Conservation (phyloP, 1,284 basidiomycete species). For the Coniferiporia sulphurascens region DNA sequence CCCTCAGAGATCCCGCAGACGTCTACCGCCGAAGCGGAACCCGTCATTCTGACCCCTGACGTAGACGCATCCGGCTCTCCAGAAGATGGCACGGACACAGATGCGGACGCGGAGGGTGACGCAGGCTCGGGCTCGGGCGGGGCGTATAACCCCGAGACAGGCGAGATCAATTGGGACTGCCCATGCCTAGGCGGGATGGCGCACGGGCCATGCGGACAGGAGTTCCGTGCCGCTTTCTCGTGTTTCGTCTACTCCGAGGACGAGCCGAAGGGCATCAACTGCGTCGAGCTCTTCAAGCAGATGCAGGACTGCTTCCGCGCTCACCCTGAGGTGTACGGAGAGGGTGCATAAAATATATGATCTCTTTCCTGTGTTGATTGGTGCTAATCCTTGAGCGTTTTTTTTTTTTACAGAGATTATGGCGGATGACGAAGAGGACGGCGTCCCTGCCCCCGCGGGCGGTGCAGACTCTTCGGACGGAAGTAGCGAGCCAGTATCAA, state of each 20-base stretch:
- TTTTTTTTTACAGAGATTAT: slow-evolving; percentile 45
- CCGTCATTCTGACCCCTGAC: not conserved
- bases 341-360: slow-evolving; percentile 52
- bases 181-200: slow-evolving; percentile 99
- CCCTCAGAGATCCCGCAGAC: not conserved
- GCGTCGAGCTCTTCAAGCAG: slow-evolving; percentile 94
- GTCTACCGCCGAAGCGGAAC: not conserved
- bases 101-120: slow-evolving; percentile 26
- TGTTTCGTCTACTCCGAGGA: slow-evolving; percentile 95
- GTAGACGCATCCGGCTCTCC: not conserved
- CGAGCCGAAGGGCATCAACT: slow-evolving; percentile 97
- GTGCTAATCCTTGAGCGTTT: slow-evolving; percentile 3
- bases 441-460: slow-evolving; percentile 6
- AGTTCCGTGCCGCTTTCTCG: slow-evolving; percentile 95
- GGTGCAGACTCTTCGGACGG: too few species aligned
- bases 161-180: slow-evolving; percentile 98
- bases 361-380: slow-evolving; percentile 8
- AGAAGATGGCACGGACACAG: slow-evolving; percentile 15
- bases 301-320: slow-evolving; percentile 99
- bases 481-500: too few species aligned
- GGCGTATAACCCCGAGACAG: slow-evolving; percentile 88
- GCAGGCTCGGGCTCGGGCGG: slow-evolving; percentile 38
- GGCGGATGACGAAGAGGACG: slow-evolving; percentile 51
- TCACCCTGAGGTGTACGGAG: slow-evolving; percentile 93
- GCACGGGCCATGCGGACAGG: slow-evolving; percentile 88